These are phyloP conservation scores for Beauveria medogensis DNA, from an alignment of 2,329 filamentous ascomycete genomes.

Conservation along the genomic window DNA sequence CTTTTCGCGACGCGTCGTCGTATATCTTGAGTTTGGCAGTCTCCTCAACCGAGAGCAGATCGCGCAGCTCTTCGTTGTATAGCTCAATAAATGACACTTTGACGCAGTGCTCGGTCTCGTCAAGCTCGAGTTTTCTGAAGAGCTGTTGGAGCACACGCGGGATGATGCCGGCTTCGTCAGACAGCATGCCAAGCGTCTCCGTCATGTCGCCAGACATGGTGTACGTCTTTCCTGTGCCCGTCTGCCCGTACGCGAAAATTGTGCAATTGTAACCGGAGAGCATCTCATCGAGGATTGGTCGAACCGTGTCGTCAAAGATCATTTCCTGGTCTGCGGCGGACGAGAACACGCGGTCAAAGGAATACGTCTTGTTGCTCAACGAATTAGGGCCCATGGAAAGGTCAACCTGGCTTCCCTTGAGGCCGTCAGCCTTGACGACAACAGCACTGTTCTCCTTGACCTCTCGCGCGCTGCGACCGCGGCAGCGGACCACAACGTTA, in stretches of 20 bases:
- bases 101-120: constrained; percentile 76
- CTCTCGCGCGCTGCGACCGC: constrained; percentile 87
- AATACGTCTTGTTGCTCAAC: constrained; percentile 90
- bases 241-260: constrained; percentile 97
- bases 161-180: constrained; percentile 90
- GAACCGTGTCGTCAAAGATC: constrained; percentile 91
- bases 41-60: constrained; percentile 77
- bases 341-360: constrained; percentile 95
- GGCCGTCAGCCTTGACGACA: constrained; percentile 80
- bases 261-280: constrained; percentile 94
- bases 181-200: constrained; percentile 74
- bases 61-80: constrained; percentile 94
- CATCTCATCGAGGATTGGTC: constrained; percentile 93
- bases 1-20: constrained; percentile 80
- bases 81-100: constrained; percentile 98
- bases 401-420: constrained; percentile 75
- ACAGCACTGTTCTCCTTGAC: constrained; percentile 91
- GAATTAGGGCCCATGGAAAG: constrained; percentile 89
- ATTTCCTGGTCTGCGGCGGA: constrained; percentile 88
- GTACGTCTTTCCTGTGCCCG: constrained; percentile 96
- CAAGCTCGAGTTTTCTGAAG: constrained; percentile 74
- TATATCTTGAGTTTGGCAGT: constrained; percentile 86
- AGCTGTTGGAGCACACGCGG: constrained; percentile 81
- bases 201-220: constrained; percentile 99
- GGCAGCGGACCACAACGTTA: constrained; percentile 90